These are phyloP conservation scores for Clausena lansium DNA, from an alignment of 345 rosid species.

Conservation along the genomic window DNA sequence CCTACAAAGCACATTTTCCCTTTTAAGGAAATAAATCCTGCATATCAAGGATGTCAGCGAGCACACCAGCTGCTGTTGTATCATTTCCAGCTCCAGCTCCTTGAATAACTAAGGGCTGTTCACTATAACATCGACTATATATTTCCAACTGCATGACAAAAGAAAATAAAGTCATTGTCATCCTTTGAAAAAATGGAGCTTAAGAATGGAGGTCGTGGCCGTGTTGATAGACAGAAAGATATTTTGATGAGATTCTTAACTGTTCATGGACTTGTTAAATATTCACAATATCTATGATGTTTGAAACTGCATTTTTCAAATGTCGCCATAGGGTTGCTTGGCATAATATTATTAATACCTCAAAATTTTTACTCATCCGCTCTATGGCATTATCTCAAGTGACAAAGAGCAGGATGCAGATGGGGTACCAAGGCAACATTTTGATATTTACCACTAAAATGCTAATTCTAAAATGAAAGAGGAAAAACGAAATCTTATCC, in stretches of 20 bases:
- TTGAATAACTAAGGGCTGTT: constrained; percentile 87
- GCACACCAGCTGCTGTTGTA: constrained; percentile 92
- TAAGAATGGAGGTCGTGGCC: background rate
- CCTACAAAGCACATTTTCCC: background rate
- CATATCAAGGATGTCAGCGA: constrained; percentile 82
- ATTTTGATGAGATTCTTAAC: background rate
- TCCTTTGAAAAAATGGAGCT: background rate
- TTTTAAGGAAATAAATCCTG: constrained; percentile 71
- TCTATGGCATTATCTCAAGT: background rate
- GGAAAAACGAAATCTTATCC: background rate
- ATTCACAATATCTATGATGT: background rate
- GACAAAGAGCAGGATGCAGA: background rate
- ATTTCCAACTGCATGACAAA: constrained; percentile 68
- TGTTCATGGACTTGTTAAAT: background rate
- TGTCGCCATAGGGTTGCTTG: background rate
- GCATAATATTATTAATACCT: background rate
- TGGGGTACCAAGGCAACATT: background rate
- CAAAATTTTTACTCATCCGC: background rate
- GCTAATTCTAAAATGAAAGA: background rate
- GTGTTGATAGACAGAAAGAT: background rate
- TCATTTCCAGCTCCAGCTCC: constrained; percentile 99
- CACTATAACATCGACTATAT: constrained; percentile 73
- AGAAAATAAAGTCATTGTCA: background rate
- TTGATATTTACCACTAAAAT: background rate
- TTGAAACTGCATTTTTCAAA: background rate